Conservation (phyloP, 1,139 yeast genomes). For the Barnettozyma hawaiiensis region DNA sequence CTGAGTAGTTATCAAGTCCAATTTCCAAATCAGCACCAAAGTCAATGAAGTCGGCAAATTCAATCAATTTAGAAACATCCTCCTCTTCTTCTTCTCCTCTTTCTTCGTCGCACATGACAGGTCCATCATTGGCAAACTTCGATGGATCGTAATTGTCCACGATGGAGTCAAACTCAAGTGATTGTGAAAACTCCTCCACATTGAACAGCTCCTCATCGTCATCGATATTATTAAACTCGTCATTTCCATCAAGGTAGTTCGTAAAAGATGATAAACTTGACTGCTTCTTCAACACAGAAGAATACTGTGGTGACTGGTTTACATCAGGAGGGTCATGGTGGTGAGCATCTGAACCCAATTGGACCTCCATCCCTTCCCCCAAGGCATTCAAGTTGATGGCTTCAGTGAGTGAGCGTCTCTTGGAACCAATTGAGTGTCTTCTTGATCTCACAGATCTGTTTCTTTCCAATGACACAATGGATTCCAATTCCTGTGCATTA, state of each 20-base stretch:
- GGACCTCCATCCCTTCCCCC: conserved; percentile 37
- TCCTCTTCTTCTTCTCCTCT: conserved; percentile 25
- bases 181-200: conserved; percentile 18
- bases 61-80: conserved; percentile 39
- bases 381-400: conserved; percentile 33
- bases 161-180: conserved; percentile 17
- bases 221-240: background rate
- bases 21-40: conserved; percentile 43
- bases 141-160: conserved; percentile 8
- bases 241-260: conserved; percentile 16
- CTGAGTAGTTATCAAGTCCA: conserved; percentile 18
- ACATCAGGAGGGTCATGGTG: conserved; percentile 25
- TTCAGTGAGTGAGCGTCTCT: conserved; percentile 31
- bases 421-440: conserved; percentile 16
- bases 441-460: conserved; percentile 53
- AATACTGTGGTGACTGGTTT: conserved; percentile 39
- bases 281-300: conserved; percentile 45
- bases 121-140: background rate
- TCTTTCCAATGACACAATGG: conserved; percentile 67
- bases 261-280: conserved; percentile 14
- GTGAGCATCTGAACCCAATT: conserved; percentile 19
- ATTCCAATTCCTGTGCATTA: conserved; percentile 63
- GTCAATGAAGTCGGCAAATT: conserved; percentile 61
- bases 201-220: conserved; percentile 25
- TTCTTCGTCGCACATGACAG: background rate